phyloP scores from a whole-genome alignment of 306 rosid genomes.

The Potentilla sterilis region DNA sequence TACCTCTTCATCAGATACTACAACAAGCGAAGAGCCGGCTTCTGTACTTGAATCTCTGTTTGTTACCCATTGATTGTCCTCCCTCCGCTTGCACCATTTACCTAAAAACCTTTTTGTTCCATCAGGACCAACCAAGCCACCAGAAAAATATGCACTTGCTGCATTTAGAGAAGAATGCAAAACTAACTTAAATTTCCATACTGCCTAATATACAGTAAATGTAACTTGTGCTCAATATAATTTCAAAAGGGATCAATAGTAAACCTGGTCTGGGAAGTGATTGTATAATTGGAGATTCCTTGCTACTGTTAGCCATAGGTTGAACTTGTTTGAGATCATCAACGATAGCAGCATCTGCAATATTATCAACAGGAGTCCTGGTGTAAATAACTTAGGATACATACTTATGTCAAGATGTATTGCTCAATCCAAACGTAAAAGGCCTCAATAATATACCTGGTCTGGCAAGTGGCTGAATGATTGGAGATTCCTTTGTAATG shows the following conservation, averaged over 20 bases:
- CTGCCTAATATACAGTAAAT: not conserved
- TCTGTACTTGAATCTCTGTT: slow-evolving; percentile 33
- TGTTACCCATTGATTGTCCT: slow-evolving; percentile 27
- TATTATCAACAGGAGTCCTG: not conserved
- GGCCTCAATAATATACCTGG: slow-evolving; percentile 46
- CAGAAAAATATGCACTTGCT: slow-evolving; percentile 66
- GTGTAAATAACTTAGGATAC: not conserved
- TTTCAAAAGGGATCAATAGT: not conserved
- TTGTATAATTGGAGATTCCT: not conserved
- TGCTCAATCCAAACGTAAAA: slow-evolving; percentile 23
- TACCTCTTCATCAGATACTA: slow-evolving; percentile 94
- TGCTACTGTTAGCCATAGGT: not conserved
- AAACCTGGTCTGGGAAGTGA: not conserved
- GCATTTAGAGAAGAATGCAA: slow-evolving; percentile 20
- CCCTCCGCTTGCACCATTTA: slow-evolving; percentile 86
- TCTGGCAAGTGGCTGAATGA: slow-evolving; percentile 38
- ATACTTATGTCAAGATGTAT: not conserved
- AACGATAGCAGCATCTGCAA: not conserved
- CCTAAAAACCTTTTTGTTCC: slow-evolving; percentile 75
- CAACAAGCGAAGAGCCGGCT: slow-evolving; percentile 55
- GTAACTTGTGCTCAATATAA: not conserved
- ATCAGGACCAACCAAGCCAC: slow-evolving; percentile 88
- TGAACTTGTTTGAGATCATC: not conserved
- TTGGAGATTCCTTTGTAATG: slow-evolving; percentile 54
- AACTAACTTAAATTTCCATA: not conserved